Percentiles rank a stretch among this genome's conserved stretches.
These are phyloP conservation scores for Geranomyces variabilis DNA, from an alignment of 192 early-diverging fungal genomes.

Conservation along the genomic window DNA sequence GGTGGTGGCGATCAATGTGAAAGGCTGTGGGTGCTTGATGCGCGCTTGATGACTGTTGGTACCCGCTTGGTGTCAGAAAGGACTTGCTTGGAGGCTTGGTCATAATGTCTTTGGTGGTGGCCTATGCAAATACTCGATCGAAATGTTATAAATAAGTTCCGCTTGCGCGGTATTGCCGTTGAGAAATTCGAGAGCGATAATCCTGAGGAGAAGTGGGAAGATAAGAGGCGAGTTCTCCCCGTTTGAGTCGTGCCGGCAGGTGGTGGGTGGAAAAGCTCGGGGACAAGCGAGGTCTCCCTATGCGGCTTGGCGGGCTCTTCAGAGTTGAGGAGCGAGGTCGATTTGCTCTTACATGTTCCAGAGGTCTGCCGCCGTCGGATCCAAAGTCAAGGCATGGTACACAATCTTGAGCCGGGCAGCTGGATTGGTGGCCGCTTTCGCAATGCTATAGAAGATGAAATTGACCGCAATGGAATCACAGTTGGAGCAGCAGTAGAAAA, in stretches of 20 bases:
- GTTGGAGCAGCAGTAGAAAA: too few relatives aligned
- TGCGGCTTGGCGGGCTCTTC: background rate
- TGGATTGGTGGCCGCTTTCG: background rate
- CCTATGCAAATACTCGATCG: background rate
- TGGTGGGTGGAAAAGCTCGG: background rate
- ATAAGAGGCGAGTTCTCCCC: background rate
- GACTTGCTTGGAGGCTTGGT: too few relatives aligned
- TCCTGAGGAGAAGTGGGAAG: conserved; percentile 1
- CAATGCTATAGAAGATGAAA: background rate
- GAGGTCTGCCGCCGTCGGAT: background rate
- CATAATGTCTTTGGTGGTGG: too few relatives aligned
- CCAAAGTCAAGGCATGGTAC: background rate
- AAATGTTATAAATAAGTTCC: background rate
- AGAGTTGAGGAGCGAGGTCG: background rate
- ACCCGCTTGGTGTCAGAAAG: too few relatives aligned
- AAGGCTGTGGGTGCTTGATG: too few relatives aligned
- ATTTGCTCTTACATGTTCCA: conserved; percentile 18
- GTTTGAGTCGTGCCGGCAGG: background rate
- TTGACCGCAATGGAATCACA: too few relatives aligned
- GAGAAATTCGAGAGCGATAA: conserved; percentile 2
- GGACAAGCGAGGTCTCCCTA: background rate
- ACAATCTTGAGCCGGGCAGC: background rate
- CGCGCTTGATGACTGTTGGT: too few relatives aligned
- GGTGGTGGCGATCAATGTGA: too few relatives aligned
- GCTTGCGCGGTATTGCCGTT: conserved; percentile 9